Base-by-base conservation (phyloP, 306 rosid genomes). In the Geum urbanum region DNA sequence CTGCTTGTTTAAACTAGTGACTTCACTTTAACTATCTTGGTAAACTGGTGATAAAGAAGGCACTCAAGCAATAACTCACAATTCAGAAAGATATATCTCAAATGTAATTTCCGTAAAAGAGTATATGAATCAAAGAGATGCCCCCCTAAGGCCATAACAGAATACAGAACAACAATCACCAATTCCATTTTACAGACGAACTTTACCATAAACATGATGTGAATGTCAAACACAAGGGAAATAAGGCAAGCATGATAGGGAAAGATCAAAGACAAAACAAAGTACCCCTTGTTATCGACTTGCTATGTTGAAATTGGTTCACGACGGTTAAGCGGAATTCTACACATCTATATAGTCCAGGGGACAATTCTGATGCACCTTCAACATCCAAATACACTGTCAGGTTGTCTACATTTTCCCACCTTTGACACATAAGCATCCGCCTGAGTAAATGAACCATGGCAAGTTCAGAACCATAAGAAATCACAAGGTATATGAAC, bases 321-420 rank as follows among this genome's bases (percentile, higher is more conserved):
- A 53, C 32, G 13, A 53, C 13, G 3, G 58, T 66, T 22, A 47
- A 14, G 22, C 57, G 15, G 70, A 48, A 27, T 13, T 9, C 9
- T 4, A 41, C 57, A 49, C 18, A 16, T 66, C 71, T 48, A 32
- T 56, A 27, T 45, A 56, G 32, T 9, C 27, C 46, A 4, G 5
- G 32, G 27, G 71, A 45, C 45, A 66, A 24, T 66, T 47, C 35
- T 48, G 56, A 66, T 9, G 70, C 52, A 6, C 51, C 58, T 13
- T 3, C n/a, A 49, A 48, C 71, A 66, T 10, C 58, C 56, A 66
- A 49, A 32, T 48, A 48, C 15, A 32, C 46, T 0, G 57, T 27
- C 40, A 66, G 16, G 45, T 8, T 14, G 45, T 66, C 58, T 13
- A 48, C 71, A 15, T n/a, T 48, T 56, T 66, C 15, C 13, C 58